phyloP scores from a whole-genome alignment of 495 filamentous ascomycete species.

The Penicillium riverlandense region DNA sequence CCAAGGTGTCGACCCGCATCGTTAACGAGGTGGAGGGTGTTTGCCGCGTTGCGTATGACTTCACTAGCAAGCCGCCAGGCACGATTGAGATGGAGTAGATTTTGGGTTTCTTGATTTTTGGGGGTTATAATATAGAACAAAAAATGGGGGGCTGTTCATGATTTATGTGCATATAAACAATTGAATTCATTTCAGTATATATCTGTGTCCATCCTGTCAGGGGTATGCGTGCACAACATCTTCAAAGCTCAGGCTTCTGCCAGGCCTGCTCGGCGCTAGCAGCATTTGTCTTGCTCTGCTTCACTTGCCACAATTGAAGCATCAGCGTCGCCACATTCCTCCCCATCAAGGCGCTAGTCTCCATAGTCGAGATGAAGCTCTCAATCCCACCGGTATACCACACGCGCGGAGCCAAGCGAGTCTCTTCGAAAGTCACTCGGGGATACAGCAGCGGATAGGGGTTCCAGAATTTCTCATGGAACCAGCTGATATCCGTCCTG shows the following conservation, averaged over 20 bases:
- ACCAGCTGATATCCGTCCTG: slow-evolving; percentile 64
- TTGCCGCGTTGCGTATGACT: slow-evolving; percentile 16
- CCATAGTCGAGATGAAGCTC: slow-evolving; percentile 95
- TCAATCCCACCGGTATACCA: slow-evolving; percentile 95
- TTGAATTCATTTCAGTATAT: neutral
- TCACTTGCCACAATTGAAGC: slow-evolving; percentile 49
- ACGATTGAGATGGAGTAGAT: slow-evolving; percentile 21
- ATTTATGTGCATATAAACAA: neutral
- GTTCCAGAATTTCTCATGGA: slow-evolving; percentile 67
- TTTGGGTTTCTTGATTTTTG: neutral
- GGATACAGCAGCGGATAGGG: slow-evolving; percentile 81
- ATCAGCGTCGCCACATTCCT: slow-evolving; percentile 85
- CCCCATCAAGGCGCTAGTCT: slow-evolving; percentile 93
- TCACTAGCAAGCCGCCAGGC: slow-evolving; percentile 16
- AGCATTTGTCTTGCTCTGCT: slow-evolving; percentile 3
- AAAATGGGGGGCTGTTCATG: neutral
- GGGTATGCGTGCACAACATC: too few species aligned
- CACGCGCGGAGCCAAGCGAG: slow-evolving; percentile 52
- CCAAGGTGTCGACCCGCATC: slow-evolving; percentile 2
- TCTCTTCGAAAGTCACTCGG: slow-evolving; percentile 80
- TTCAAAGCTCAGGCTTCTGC: slow-evolving; percentile 11
- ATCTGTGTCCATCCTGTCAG: neutral
- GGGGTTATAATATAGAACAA: neutral
- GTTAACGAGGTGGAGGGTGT: slow-evolving; percentile 22
- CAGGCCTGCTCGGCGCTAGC: neutral